Conservation (phyloP, 2,329 filamentous ascomycete species). For the Pyrenochaeta sp. region DNA sequence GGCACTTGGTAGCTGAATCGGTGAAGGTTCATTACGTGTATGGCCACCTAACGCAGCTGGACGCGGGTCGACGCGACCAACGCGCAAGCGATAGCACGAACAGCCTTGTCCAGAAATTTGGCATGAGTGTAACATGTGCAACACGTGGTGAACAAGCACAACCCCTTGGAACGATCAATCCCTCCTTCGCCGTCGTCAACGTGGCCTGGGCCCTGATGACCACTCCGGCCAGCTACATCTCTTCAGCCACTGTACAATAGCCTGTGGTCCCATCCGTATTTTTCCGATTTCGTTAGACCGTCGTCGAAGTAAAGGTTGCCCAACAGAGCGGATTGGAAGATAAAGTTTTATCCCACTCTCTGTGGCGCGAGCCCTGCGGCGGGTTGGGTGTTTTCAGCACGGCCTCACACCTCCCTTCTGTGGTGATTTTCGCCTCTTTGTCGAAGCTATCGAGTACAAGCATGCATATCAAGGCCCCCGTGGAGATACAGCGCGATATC, state of each 20-base stretch:
- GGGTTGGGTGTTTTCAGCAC: neutral
- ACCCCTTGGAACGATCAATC: too few relatives aligned
- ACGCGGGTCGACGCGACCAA: too few relatives aligned
- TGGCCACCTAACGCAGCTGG: too few relatives aligned
- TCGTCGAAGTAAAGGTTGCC: neutral
- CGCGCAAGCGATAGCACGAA: too few relatives aligned
- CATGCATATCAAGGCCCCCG: slow-evolving; percentile 10
- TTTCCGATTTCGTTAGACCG: neutral
- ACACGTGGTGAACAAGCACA: too few relatives aligned
- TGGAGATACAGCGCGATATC: slow-evolving; percentile 4
- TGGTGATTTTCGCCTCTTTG: slow-evolving; percentile 6
- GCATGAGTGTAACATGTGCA: too few relatives aligned
- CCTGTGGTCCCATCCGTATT: neutral
- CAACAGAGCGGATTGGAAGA: neutral
- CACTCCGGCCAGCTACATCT: neutral
- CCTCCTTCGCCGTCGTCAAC: neutral
- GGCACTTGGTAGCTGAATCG: too few relatives aligned
- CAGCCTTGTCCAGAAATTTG: too few relatives aligned
- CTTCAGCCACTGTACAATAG: neutral
- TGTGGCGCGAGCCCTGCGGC: neutral
- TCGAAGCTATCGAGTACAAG: slow-evolving; percentile 24
- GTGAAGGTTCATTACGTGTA: too few relatives aligned
- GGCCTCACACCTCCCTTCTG: neutral
- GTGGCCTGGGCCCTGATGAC: neutral
- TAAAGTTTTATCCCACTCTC: neutral